Conservation (phyloP, 768 basidiomycete genomes). For the Calocybe indica region DNA sequence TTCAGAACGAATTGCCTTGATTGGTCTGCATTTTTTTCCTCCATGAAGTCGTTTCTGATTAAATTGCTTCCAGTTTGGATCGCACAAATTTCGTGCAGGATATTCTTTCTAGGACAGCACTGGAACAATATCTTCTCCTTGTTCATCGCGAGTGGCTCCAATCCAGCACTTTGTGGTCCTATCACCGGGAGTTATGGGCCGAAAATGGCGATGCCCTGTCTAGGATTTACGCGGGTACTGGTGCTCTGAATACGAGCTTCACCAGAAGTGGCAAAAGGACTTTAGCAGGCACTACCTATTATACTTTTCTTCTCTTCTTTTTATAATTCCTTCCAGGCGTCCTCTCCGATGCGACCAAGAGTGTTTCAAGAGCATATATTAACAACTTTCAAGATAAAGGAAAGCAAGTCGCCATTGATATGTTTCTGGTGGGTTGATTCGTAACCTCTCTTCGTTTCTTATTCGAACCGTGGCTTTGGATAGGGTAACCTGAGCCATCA, state of each 20-base stretch:
- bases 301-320: slow-evolving; percentile 3
- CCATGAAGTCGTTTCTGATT: slow-evolving; percentile 5
- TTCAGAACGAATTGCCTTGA: slow-evolving; percentile 96
- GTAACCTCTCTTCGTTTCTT: background rate
- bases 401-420: slow-evolving; percentile 93
- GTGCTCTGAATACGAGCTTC: slow-evolving; percentile 92
- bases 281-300: slow-evolving; percentile 54
- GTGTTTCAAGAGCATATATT: slow-evolving; percentile 92
- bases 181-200: slow-evolving; percentile 94
- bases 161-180: slow-evolving; percentile 66
- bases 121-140: slow-evolving; percentile 79
- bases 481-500: slow-evolving; percentile 93
- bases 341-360: slow-evolving; percentile 94
- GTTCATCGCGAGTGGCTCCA: slow-evolving; percentile 74
- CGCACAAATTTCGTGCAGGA: slow-evolving; percentile 98
- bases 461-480: slow-evolving; percentile 5
- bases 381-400: slow-evolving; percentile 96
- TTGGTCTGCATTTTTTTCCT: slow-evolving; percentile 48
- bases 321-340: slow-evolving; percentile 46
- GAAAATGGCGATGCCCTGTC: slow-evolving; percentile 94
- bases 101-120: slow-evolving; percentile 75
- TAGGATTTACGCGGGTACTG: slow-evolving; percentile 91
- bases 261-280: slow-evolving; percentile 94
- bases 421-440: slow-evolving; percentile 68
- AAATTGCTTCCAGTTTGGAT: slow-evolving; percentile 59